Evolutionary conservation across 345 rosid genomes (phyloP), one percentile per base, ranked within the genome.

Genomic region (Erodium maritimum): DNA sequence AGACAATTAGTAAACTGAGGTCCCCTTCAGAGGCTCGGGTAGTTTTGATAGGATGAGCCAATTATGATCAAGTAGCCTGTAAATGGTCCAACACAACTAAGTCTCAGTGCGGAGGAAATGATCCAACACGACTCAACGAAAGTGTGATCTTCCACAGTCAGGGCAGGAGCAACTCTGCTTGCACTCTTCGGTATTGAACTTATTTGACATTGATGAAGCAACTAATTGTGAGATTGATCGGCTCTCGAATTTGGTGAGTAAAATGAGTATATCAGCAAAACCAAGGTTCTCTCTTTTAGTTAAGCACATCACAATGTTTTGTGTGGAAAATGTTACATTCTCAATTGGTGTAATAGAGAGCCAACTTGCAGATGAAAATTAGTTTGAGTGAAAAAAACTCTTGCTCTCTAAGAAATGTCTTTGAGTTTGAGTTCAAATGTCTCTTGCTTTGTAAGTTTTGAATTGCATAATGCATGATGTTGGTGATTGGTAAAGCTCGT

Each of bases 1-100:
- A 77, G 69, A 80, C 81, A 46, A 71, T 79, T 59, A 71, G 74
- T 63, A 70, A 69, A 66, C 69, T 81, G 54, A 79, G 77, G 78
- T 71, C 80, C 60, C 85, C 77, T 12, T 33, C 64, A 33, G 82
- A 62, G 54, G 62, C 70, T 59, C 66, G 65, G 25, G 29, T 61
- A 34, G 71, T 68, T 64, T 22, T 68, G 61, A 68, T 75, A 21
- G 72, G 66, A 75, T 37, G 12, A 24, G 58, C 59, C 22, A 52
- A 51, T 60, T 21, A 46, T 53, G 46, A 24, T 55, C 52, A 16
- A 42, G 14, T 42, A 42, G 48, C 48, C 48, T 29, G 48, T 42
- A 12, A 10, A 10, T 42, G 48, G 12, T 42, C 48, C 14, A 42
- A 42, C 48, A 42, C 48, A 29, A 29, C 34, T 3, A n/a, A n/a